Percentiles rank a stretch among this genome's conserved stretches.
These are phyloP conservation scores for Malania oleifera DNA, from an alignment of 164 flowering plant genomes.

Conservation along the genomic window DNA sequence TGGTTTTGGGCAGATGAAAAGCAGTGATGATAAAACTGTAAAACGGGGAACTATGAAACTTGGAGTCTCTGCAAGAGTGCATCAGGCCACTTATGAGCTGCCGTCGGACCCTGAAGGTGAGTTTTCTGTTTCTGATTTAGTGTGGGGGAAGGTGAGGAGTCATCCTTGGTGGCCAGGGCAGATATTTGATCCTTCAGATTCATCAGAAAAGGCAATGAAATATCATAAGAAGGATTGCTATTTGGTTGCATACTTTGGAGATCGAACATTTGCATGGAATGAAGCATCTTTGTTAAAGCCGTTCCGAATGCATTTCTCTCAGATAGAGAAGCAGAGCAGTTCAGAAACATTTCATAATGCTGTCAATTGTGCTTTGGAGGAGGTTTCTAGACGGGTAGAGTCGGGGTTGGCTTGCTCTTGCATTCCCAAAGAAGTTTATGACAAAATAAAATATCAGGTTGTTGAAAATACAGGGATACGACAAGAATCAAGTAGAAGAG, in stretches of 20 bases:
- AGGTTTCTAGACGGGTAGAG: slow-evolving; percentile 50
- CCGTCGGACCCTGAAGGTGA: slow-evolving; percentile 35
- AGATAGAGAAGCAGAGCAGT: slow-evolving; percentile 40
- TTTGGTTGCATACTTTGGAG: slow-evolving; percentile 61
- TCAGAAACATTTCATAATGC: slow-evolving; percentile 41
- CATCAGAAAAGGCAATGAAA: slow-evolving; percentile 37
- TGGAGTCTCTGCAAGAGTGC: slow-evolving; percentile 7
- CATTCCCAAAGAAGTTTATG: slow-evolving; percentile 32
- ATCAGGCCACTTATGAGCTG: slow-evolving; percentile 28
- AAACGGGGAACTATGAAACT: slow-evolving; percentile 9
- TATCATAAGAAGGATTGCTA: slow-evolving; percentile 32
- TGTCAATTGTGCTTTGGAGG: slow-evolving; percentile 49
- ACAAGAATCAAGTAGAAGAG: slow-evolving; percentile 35
- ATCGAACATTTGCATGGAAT: slow-evolving; percentile 63
- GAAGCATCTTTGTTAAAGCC: slow-evolving; percentile 48
- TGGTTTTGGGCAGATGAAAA: slow-evolving; percentile 15
- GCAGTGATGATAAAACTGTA: slow-evolving; percentile 17
- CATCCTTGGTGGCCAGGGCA: slow-evolving; percentile 61
- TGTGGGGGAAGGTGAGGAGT: slow-evolving; percentile 50
- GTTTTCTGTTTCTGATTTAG: slow-evolving; percentile 33
- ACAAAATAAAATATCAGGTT: slow-evolving; percentile 31
- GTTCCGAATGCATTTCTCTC: slow-evolving; percentile 38
- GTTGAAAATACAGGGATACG: slow-evolving; percentile 49
- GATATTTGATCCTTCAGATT: slow-evolving; percentile 35
- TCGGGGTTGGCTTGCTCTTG: slow-evolving; percentile 56